Evolutionary conservation across 805 yeast species (phyloP).

Genomic region (Yarrowia sp.): DNA sequence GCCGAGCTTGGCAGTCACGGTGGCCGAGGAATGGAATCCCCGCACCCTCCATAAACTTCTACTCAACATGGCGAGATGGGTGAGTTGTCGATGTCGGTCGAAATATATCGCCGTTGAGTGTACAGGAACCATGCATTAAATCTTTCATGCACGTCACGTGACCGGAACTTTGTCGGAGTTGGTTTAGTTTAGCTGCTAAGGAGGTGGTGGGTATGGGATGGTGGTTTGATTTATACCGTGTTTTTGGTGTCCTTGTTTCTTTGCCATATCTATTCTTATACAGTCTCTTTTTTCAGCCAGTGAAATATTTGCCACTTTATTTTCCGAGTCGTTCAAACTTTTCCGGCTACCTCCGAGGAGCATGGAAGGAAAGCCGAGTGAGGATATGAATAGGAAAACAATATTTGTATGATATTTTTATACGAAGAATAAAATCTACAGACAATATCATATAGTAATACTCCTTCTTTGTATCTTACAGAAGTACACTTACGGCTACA

Average conservation of each 20-base stretch:
- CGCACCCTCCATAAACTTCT: slow-evolving; percentile 8
- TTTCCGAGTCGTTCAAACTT: slow-evolving; percentile 3
- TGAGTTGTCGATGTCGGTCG: neutral
- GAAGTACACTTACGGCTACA: too few species aligned
- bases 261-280: neutral
- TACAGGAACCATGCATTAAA: slow-evolving; percentile 20
- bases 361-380: too few species aligned
- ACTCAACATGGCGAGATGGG: slow-evolving; percentile 6
- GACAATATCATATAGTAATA: too few species aligned
- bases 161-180: slow-evolving; percentile 15
- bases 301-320: neutral
- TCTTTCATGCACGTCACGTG: slow-evolving; percentile 20
- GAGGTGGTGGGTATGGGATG: neutral
- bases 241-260: neutral
- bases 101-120: slow-evolving; percentile 2
- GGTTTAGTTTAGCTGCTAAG: neutral
- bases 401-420: too few species aligned
- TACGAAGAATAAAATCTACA: too few species aligned
- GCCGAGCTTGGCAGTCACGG: neutral
- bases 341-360: slow-evolving; percentile 1
- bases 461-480: too few species aligned
- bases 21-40: slow-evolving; percentile 17
- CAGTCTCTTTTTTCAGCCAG: neutral
- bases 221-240: too few species aligned
- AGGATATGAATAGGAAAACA: too few species aligned